These are phyloP conservation scores for Prunus armeniaca DNA, from an alignment of 306 rosid species.

Conservation along the genomic window DNA sequence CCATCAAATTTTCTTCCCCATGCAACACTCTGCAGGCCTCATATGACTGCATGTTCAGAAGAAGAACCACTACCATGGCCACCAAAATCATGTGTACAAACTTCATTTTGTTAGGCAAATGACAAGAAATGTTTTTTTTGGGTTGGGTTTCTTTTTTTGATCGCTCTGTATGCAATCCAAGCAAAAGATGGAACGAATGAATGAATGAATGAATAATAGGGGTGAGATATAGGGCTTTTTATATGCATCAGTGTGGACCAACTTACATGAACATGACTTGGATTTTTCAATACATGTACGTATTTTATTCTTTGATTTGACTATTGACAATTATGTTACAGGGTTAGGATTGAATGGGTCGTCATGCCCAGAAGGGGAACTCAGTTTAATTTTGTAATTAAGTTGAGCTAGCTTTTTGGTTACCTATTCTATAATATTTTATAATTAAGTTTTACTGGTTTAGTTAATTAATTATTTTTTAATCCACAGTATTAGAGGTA, in stretches of 20 bases:
- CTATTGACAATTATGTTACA: neutral
- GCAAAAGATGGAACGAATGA: neutral
- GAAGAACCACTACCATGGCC: neutral
- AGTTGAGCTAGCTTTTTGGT: too few species aligned
- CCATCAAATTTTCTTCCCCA: neutral
- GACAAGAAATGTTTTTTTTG: neutral
- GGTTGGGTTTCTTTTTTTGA: neutral
- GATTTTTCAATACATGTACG: neutral
- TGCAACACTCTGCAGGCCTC: constrained; percentile 15
- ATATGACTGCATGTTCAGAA: constrained; percentile 1
- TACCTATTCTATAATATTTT: too few species aligned
- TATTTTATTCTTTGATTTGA: neutral
- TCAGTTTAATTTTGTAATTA: too few species aligned
- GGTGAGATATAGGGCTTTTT: neutral
- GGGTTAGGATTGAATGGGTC: constrained; percentile 5
- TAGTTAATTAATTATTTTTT: too few species aligned
- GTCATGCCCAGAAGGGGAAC: neutral
- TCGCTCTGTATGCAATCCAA: neutral
- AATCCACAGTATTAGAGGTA: too few species aligned
- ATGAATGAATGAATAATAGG: neutral
- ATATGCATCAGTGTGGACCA: neutral
- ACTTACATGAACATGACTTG: neutral
- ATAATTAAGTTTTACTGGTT: too few species aligned
- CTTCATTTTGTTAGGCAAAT: constrained; percentile 1
- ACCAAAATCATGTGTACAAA: neutral